Conservation (phyloP, 2,329 filamentous ascomycete species). For the Aphanocladium album region DNA sequence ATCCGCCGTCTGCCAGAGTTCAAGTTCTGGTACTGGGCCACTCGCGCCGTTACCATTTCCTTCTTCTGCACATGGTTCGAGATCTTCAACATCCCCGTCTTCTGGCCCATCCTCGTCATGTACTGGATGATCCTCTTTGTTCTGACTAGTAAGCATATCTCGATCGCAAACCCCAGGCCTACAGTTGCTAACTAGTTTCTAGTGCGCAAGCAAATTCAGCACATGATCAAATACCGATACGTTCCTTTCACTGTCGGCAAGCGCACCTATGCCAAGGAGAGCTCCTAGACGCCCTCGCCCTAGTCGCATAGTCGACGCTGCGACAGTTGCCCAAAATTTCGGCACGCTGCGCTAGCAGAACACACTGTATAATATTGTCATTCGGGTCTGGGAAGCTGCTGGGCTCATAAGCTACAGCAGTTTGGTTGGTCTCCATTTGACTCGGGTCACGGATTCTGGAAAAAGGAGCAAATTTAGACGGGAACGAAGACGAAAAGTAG, state of each 20-base stretch:
- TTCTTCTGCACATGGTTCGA: slow-evolving; percentile 91
- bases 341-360: background rate
- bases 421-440: background rate
- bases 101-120: slow-evolving; percentile 97
- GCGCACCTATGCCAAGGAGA: slow-evolving; percentile 68
- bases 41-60: slow-evolving; percentile 74
- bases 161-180: background rate
- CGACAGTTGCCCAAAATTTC: background rate
- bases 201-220: slow-evolving; percentile 99
- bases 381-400: background rate
- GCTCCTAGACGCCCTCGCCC: slow-evolving; percentile 30
- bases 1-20: slow-evolving; percentile 95
- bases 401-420: background rate
- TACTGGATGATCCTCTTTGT: slow-evolving; percentile 98
- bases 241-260: slow-evolving; percentile 92
- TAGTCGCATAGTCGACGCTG: background rate
- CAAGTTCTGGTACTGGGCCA: slow-evolving; percentile 99
- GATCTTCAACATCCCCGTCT: slow-evolving; percentile 94
- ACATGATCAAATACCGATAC: slow-evolving; percentile 99
- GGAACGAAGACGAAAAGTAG: background rate
- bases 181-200: slow-evolving; percentile 12
- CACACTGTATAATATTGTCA: slow-evolving; percentile 7
- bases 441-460: slow-evolving; percentile 8
- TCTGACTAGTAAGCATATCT: slow-evolving; percentile 74
- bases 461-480: slow-evolving; percentile 12